These are phyloP conservation scores for Microcera coccophila DNA, from an alignment of 2,329 filamentous ascomycete genomes.

Conservation along the genomic window DNA sequence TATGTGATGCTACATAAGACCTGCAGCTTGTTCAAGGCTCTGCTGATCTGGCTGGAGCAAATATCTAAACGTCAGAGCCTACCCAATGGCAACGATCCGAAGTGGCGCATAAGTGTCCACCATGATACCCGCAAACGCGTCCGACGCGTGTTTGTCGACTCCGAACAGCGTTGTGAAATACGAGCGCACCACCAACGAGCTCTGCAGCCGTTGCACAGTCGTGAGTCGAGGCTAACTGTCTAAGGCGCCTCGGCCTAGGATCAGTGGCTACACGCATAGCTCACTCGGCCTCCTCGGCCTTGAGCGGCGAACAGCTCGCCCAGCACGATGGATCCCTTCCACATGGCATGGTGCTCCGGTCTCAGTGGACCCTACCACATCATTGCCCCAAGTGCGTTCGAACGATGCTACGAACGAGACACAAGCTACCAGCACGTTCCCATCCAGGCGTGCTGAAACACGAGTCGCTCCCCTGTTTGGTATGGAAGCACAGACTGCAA, in stretches of 20 bases:
- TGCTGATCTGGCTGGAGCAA: constrained; percentile 9
- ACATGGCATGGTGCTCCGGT: constrained; percentile 15
- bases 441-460: constrained; percentile 27
- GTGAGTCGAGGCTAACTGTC: neutral
- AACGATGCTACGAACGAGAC: constrained; percentile 3
- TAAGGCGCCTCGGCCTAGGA: neutral
- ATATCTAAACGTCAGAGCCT: neutral
- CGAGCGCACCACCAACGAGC: constrained; percentile 21
- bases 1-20: constrained; percentile 10
- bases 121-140: constrained; percentile 18
- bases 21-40: constrained; percentile 9
- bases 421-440: constrained; percentile 13
- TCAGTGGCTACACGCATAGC: constrained; percentile 2
- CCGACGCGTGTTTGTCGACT: constrained; percentile 22
- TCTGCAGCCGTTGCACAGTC: constrained; percentile 1
- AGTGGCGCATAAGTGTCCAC: constrained; percentile 16
- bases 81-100: constrained; percentile 18
- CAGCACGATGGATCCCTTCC: constrained; percentile 17
- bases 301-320: constrained; percentile 9
- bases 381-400: constrained; percentile 20
- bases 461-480: constrained; percentile 28
- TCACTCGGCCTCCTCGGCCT: neutral
- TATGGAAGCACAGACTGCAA: constrained; percentile 14
- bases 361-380: constrained; percentile 18
- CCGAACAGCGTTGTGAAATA: constrained; percentile 17